Conservation (phyloP, 2,329 filamentous ascomycete species). For the Coniochaeta sp. region DNA sequence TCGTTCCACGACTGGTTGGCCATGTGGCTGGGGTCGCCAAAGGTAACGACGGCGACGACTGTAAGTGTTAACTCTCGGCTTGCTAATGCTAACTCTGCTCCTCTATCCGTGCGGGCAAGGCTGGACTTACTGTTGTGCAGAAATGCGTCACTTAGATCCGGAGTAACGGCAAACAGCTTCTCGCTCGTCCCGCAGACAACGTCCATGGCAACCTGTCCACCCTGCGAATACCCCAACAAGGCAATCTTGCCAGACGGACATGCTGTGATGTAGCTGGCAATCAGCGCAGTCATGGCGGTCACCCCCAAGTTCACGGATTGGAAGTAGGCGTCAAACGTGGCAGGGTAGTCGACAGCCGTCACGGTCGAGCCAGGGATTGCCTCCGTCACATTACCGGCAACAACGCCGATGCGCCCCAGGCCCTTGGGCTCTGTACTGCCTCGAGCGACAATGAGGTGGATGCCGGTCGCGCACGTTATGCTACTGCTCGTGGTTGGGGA, state of each 20-base stretch:
- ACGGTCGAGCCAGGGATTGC: conserved; percentile 14
- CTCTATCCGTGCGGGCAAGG: background rate
- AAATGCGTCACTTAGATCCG: conserved; percentile 7
- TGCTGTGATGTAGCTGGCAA: conserved; percentile 10
- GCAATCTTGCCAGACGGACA: conserved; percentile 17
- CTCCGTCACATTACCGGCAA: conserved; percentile 14
- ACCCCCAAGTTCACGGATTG: conserved; percentile 12
- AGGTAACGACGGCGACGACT: conserved; percentile 16
- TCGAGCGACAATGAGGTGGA: conserved; percentile 18
- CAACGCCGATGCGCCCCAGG: conserved; percentile 14
- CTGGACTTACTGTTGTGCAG: conserved; percentile 6
- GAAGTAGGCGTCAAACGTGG: conserved; percentile 15
- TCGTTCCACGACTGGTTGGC: conserved; percentile 10
- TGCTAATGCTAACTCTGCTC: background rate
- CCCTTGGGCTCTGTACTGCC: conserved; percentile 14
- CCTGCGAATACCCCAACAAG: conserved; percentile 19
- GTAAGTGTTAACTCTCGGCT: background rate
- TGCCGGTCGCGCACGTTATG: conserved; percentile 10
- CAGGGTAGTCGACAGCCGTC: conserved; percentile 17
- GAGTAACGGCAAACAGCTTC: conserved; percentile 7
- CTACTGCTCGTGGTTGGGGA: background rate
- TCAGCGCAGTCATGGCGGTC: conserved; percentile 10
- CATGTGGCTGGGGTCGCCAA: conserved; percentile 17
- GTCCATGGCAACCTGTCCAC: conserved; percentile 18
- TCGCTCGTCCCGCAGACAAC: conserved; percentile 13